Evolutionary conservation across 2,329 filamentous ascomycete species (phyloP), one percentile per base, ranked within the genome.

Genomic region (Fusarium virguliforme): DNA sequence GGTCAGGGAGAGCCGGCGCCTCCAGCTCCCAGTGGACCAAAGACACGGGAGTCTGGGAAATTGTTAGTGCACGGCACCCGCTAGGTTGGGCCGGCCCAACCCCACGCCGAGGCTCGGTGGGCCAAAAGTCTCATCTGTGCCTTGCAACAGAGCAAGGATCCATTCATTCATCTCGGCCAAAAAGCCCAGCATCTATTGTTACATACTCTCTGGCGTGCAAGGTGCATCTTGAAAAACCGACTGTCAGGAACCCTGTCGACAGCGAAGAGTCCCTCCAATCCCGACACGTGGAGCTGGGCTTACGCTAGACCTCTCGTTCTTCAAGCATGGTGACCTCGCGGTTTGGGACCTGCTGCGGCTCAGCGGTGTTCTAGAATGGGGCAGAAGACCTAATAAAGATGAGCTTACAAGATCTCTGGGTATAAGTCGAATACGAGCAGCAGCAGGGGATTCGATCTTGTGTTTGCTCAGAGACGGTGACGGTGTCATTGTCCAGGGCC

Each of bases 41-140:
- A 57, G 18, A 48, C 37, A 13, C 30, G 43, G 60, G 53, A 43
- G 55, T 28, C 37, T 48, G 37, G 10, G 64, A 59, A 60, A 64
- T 68, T 68, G 64, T 68, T 68, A 68, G 65, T 68, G 65, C 40
- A 64, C 46, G 18, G 18, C 18, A 18, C 18, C 18, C 48, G 38
- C 54, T 67, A 35, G 12, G 32, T 15, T 35, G 55, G 46, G 24
- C 30, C 46, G 9, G n/a, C 9, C 28, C 18, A 30, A 50, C 46
- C 51, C 60, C 60, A 62, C 60, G 26, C n/a, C 18, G 58, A 32
- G n/a, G 53, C 59, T 58, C 30, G 13, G 28, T 26, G 41, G 41
- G 18, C 40, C 56, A 59, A 59, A 48, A 43, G 38, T 59, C 40
- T 30, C 40, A 34, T 37, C 41, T 48, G 40, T 54, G 53, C 55